phyloP scores from a whole-genome alignment of 2,329 filamentous ascomycete species.

The Cercospora sesami region DNA sequence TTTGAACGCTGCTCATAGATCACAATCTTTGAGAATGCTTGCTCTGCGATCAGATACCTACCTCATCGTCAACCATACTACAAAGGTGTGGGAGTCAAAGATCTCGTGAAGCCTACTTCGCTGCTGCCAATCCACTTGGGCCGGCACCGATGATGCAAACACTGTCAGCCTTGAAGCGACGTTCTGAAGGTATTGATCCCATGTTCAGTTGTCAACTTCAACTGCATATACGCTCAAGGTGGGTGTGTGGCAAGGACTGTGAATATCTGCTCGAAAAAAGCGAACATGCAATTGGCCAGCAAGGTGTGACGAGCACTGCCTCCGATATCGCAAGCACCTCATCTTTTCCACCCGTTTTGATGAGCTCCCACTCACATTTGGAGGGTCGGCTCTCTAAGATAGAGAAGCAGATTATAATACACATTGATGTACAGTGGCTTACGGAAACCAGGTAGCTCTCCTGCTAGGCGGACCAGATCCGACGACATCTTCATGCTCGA shows the following conservation, averaged over 20 bases:
- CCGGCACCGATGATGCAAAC: conserved; percentile 83
- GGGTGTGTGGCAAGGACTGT: neutral
- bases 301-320: neutral
- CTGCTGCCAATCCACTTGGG: conserved; percentile 73
- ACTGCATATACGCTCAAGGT: neutral
- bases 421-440: neutral
- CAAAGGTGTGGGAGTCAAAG: neutral
- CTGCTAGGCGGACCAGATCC: neutral
- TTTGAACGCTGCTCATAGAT: conserved; percentile 78
- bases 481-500: neutral
- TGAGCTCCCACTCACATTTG: neutral
- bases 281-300: neutral
- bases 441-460: too few relatives aligned
- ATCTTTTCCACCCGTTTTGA: neutral
- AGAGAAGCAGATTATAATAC: neutral
- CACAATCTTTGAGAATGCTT: conserved; percentile 66
- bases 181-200: conserved; percentile 22
- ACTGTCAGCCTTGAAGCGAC: conserved; percentile 51
- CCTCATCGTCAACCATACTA: conserved; percentile 3
- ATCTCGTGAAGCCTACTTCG: conserved; percentile 54
- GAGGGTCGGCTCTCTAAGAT: neutral
- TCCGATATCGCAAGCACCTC: conserved; percentile 7
- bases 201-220: conserved; percentile 10
- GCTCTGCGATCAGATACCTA: conserved; percentile 71
- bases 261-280: neutral